phyloP scores from a whole-genome alignment of 176 grass and related monocot genomes.

The Hordeum marinum region DNA sequence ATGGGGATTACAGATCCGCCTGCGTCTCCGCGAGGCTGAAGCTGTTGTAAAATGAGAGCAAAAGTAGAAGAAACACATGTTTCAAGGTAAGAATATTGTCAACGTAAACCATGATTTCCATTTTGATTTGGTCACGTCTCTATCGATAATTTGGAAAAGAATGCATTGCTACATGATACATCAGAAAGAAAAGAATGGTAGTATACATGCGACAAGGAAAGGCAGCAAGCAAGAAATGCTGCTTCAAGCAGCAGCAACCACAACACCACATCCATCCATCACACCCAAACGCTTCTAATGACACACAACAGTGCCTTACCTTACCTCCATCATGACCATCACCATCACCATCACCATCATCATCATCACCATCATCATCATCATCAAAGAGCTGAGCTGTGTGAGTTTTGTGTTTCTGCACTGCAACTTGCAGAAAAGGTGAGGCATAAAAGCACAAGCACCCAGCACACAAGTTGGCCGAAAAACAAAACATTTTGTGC shows the following conservation, averaged over 20 bases:
- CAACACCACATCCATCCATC: background rate
- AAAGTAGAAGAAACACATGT: background rate
- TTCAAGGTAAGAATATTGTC: background rate
- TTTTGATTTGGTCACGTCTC: background rate
- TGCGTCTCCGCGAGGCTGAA: background rate
- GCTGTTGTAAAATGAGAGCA: background rate
- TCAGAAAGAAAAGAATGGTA: background rate
- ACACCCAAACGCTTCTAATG: constrained; percentile 24
- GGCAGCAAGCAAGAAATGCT: background rate
- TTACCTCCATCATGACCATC: background rate
- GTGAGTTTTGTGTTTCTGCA: constrained; percentile 3
- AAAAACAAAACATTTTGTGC: background rate
- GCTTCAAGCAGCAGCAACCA: constrained; percentile 24
- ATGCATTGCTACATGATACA: too few relatives aligned
- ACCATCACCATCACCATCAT: background rate
- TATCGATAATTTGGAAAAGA: too few relatives aligned
- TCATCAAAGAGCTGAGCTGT: constrained; percentile 8
- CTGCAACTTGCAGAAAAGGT: constrained; percentile 39
- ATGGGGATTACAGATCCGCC: background rate
- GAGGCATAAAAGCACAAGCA: constrained; percentile 48
- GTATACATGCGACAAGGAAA: background rate
- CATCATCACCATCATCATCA: background rate
- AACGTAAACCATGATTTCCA: background rate
- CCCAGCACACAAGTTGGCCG: constrained; percentile 17
- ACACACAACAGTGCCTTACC: background rate